Base-by-base conservation (phyloP, 768 basidiomycete species). In the Steccherinum ochraceum region DNA sequence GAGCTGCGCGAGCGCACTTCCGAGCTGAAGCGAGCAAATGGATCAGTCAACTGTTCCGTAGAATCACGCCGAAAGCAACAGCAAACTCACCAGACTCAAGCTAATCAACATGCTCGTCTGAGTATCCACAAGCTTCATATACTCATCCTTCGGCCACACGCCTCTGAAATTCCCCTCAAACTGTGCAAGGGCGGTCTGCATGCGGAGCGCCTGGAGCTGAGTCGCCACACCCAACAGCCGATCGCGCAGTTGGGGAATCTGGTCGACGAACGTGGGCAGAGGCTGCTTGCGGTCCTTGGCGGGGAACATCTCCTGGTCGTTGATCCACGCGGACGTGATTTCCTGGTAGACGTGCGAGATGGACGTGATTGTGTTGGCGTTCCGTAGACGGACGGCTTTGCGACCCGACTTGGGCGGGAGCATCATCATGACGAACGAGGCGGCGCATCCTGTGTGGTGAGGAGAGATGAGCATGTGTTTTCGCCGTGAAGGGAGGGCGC, bases 161-260 rank as follows among this genome's bases (percentile, higher is more conserved):
- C 82, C 81, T 4, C 77, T 63, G 11, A 76, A 59, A 51, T 60
- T 73, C n/a, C 74, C 75, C 53, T 76, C 75, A 75, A 75, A 76
- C 51, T 60, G 67, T 7, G 75, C 74, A 26, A 69, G 54, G 19
- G 54, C 55, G 3, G 73, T 72, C 57, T 66, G 59, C 44, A 58
- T 51, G 42, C 62, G 61, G 44, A 76, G 53, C 12, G 65, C 58
- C 19, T 66, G 61, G 25, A 74, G 40, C 58, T 71, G 64, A 47
- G 67, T 54, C 2, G 66, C 59, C 7, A 70, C 51, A n/a, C 45
- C 57, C 12, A 72, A 45, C 44, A 73, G 53, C 52, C 62, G 58
- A 26, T 48, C 54, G 21, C 71, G 63, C 48, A 69, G 66, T 1
- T 53, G 54, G 12, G 51, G 49, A 1, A 59, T 49, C 66, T 69